Percentiles rank a stretch among this genome's conserved stretches.
Evolutionary conservation across 1,284 basidiomycete species (phyloP).

Genomic region (Earliella scabrosa): DNA sequence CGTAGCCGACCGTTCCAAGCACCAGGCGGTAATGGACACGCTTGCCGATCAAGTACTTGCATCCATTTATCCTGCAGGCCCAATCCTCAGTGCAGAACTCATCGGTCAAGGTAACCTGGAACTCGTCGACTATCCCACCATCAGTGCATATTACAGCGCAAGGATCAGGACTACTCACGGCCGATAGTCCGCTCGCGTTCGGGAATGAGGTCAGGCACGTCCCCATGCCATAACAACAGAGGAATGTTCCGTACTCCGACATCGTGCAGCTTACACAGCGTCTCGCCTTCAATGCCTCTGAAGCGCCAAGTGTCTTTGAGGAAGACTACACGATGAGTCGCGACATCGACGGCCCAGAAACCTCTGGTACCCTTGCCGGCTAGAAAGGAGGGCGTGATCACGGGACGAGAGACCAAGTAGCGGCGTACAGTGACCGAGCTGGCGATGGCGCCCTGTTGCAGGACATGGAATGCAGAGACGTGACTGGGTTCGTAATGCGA

Average conservation of each 20-base stretch:
- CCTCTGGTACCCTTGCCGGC: constrained; percentile 7
- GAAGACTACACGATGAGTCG: neutral
- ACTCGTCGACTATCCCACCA: neutral
- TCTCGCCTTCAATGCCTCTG: constrained; percentile 5
- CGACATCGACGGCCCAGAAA: constrained; percentile 10
- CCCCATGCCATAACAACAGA: neutral
- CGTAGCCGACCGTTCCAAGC: constrained; percentile 5
- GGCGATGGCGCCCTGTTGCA: neutral
- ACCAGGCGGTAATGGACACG: constrained; percentile 8
- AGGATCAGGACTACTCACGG: neutral
- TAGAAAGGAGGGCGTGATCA: neutral
- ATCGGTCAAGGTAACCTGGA: neutral
- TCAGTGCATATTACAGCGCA: too few species aligned
- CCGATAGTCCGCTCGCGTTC: neutral
- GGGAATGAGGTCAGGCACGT: neutral
- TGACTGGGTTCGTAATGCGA: constrained; percentile 5
- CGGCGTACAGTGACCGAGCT: neutral
- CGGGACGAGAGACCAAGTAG: constrained; percentile 11
- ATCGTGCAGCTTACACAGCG: neutral
- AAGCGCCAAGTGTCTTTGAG: constrained; percentile 19
- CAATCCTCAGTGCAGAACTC: neutral
- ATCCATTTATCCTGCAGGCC: neutral
- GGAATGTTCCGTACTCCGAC: constrained; percentile 7
- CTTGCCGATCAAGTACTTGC: neutral
- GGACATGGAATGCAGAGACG: neutral